A percentile compares a stretch with the other conserved stretches of the same genome.
Evolutionary conservation across 129 eudicot genomes (phyloP).

Genomic region (Flaveria trinervia): DNA sequence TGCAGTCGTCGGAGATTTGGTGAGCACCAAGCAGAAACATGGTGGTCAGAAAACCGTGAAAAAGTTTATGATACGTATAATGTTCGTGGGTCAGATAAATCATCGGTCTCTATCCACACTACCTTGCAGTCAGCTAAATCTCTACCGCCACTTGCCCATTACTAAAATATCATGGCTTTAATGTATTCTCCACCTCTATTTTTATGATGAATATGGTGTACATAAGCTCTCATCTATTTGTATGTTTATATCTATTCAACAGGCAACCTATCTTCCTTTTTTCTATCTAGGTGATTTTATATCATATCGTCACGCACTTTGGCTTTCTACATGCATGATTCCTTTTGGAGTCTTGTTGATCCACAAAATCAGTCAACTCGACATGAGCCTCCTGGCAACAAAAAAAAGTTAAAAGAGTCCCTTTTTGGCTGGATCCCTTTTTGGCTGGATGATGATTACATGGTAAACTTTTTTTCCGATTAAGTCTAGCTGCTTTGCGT

Average conservation of each 20-base stretch:
- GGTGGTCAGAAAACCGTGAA: slow-evolving; percentile 99
- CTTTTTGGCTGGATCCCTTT: no score
- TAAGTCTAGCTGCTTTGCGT: no score
- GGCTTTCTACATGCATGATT: no score
- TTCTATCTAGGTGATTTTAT: neutral
- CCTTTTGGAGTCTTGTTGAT: neutral
- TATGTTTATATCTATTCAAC: slow-evolving; percentile 23
- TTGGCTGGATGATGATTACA: no score
- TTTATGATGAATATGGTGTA: slow-evolving; percentile 41
- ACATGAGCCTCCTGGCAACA: neutral
- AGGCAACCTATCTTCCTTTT: neutral
- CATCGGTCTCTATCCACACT: slow-evolving; percentile 60
- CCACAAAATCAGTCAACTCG: neutral
- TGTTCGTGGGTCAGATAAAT: slow-evolving; percentile 76
- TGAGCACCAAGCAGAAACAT: slow-evolving; percentile 94
- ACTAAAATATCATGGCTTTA: slow-evolving; percentile 1
- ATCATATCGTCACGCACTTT: neutral
- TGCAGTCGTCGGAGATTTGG: slow-evolving; percentile 94
- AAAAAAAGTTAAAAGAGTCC: no score
- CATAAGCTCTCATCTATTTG: slow-evolving; percentile 41
- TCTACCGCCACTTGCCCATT: slow-evolving; percentile 44
- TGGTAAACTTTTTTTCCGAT: no score
- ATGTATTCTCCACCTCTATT: neutral
- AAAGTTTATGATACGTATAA: slow-evolving; percentile 85
- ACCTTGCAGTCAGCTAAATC: slow-evolving; percentile 65